These are phyloP conservation scores for Gorgonomyces haynaldii DNA, from an alignment of 192 early-diverging fungal species.

Conservation along the genomic window DNA sequence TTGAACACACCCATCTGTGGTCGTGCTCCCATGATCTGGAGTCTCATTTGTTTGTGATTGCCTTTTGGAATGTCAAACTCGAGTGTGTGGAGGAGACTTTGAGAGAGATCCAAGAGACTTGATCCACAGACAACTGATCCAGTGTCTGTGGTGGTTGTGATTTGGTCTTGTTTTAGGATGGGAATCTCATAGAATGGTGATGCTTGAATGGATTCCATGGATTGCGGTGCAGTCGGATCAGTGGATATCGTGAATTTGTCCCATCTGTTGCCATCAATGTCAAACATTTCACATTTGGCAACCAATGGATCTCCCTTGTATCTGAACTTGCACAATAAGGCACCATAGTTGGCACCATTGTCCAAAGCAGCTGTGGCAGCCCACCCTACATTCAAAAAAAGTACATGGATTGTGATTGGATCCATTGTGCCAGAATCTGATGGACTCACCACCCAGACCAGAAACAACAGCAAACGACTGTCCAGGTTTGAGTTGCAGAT, in stretches of 20 bases:
- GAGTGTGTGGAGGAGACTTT: conserved; percentile 6
- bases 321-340: conserved; percentile 25
- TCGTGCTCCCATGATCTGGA: neutral
- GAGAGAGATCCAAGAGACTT: neutral
- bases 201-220: neutral
- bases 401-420: conserved; percentile 14
- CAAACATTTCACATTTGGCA: conserved; percentile 18
- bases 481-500: conserved; percentile 14
- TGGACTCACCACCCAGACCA: conserved; percentile 29
- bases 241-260: conserved; percentile 24
- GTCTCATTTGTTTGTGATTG: neutral
- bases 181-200: neutral
- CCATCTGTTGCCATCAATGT: conserved; percentile 17
- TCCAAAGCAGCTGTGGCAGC: conserved; percentile 19
- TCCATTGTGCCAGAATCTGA: conserved; percentile 16
- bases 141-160: neutral
- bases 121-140: no score
- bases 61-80: conserved; percentile 8
- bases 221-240: no score
- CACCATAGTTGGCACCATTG: conserved; percentile 23
- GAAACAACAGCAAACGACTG: conserved; percentile 21
- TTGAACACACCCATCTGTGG: neutral
- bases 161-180: neutral
- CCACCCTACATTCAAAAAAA: no score
- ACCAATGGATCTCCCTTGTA: neutral